A percentile compares a stretch with the other conserved stretches of the same genome.
phyloP scores from a whole-genome alignment of 2,329 filamentous ascomycete species.

The Rosellinia necatrix region DNA sequence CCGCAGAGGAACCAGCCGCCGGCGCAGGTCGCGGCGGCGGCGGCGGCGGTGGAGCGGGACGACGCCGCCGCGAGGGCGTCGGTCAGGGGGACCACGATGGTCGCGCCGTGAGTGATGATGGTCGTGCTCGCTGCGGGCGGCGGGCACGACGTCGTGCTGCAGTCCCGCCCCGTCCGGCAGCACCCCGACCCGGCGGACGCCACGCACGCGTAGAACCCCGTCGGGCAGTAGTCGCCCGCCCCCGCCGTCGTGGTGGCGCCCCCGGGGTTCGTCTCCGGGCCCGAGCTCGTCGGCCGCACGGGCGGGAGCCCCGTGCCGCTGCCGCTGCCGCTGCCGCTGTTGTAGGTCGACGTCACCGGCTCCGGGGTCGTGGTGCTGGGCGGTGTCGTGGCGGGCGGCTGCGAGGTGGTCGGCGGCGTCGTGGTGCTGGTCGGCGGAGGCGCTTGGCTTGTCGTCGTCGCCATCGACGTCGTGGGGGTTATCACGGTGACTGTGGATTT shows the following conservation, averaged over 20 bases:
- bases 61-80: slow-evolving; percentile 46
- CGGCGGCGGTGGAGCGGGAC: too few species aligned
- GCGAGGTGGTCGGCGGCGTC: slow-evolving; percentile 36
- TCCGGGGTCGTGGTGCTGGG: slow-evolving; percentile 35
- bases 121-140: slow-evolving; percentile 62
- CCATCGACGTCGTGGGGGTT: slow-evolving; percentile 45
- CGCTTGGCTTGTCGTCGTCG: slow-evolving; percentile 27
- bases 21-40: slow-evolving; percentile 61
- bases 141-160: slow-evolving; percentile 79
- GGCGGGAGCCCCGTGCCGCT: slow-evolving; percentile 45
- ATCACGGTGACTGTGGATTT: slow-evolving; percentile 39
- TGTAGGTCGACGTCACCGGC: slow-evolving; percentile 32
- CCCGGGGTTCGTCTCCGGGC: slow-evolving; percentile 36
- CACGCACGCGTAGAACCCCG: slow-evolving; percentile 88
- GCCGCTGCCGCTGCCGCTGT: too few species aligned
- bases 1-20: slow-evolving; percentile 78
- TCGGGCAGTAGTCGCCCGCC: slow-evolving; percentile 68
- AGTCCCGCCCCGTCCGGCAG: slow-evolving; percentile 86
- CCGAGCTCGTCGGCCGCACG: slow-evolving; percentile 40
- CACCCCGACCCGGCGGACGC: slow-evolving; percentile 83
- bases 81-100: slow-evolving; percentile 67
- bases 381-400: slow-evolving; percentile 43
- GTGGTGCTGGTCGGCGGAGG: slow-evolving; percentile 34
- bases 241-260: slow-evolving; percentile 6
- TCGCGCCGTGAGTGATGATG: slow-evolving; percentile 70